Conservation (phyloP, 352 stramenopile genomes). For the Phytopythium litorale region DNA sequence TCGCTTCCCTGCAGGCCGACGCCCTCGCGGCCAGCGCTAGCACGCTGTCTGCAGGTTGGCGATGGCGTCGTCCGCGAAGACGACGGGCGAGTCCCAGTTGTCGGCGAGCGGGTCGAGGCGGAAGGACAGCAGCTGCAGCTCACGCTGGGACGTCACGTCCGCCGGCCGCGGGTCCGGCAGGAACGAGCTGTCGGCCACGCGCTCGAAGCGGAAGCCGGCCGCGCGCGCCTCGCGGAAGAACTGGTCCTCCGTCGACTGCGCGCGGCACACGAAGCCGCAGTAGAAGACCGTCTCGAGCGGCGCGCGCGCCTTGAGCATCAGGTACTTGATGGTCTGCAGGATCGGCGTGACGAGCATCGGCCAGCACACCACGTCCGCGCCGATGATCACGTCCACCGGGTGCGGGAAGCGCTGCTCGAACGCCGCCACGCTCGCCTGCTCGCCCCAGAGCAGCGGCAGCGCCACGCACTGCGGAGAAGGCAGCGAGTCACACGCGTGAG, state of each 20-base stretch:
- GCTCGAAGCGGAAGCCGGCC: constrained; percentile 39
- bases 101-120: constrained; percentile 27
- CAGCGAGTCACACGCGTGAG: background rate
- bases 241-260: constrained; percentile 49
- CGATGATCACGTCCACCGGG: constrained; percentile 55
- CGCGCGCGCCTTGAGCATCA: constrained; percentile 31
- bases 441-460: constrained; percentile 47
- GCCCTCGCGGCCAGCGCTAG: constrained; percentile 20
- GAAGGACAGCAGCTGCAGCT: constrained; percentile 50
- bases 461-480: constrained; percentile 27
- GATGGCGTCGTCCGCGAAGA: constrained; percentile 34
- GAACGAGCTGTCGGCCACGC: constrained; percentile 27
- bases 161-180: constrained; percentile 34
- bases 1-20: no score
- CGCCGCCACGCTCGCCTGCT: constrained; percentile 30
- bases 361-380: constrained; percentile 73
- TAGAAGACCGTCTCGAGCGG: constrained; percentile 45
- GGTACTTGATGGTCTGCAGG: constrained; percentile 63
- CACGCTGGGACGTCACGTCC: constrained; percentile 32
- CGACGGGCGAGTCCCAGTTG: constrained; percentile 34
- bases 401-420: constrained; percentile 43
- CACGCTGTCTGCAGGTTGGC: constrained; percentile 43
- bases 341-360: constrained; percentile 65
- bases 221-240: constrained; percentile 39
- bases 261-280: constrained; percentile 59